Base-by-base conservation (phyloP, 371 early-diverging fungal genomes). In the Synchytrium microbalum region DNA sequence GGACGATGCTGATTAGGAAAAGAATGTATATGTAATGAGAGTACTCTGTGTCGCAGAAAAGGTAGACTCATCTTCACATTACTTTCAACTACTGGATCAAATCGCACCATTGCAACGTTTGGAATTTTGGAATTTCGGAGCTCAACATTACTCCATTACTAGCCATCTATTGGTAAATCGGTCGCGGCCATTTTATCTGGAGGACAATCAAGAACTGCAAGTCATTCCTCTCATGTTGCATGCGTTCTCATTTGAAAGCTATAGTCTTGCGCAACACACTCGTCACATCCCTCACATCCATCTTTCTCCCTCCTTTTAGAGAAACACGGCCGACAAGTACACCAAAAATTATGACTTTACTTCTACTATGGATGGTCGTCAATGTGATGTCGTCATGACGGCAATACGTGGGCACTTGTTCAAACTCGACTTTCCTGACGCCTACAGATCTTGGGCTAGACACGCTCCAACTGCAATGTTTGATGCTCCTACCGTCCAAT, bases 401-500 rank as follows among this genome's bases (percentile, higher is more conserved):
- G 80, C 90, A 0, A 80, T 97, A 0, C 61, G 77, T 2, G 98
- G 98, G 2, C 98, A 98, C 67, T 51, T 96, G 0, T 68, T 77
- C 33, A 74, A 74, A 26, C 23, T 79, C 0, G 87, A 90, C 32
- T 96, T 98, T 69, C 74, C 79, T 0, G 64, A 60, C 0, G 72
- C 77, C 16, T 81, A 81, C 59, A 69, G 64, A 59, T 69, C 68
- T 8, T 95, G 96, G 96, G 2, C 64, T 0, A 57, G 67, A 25
- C 79, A 75, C 61, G 70, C 81, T 2, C 82, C 88, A 2, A 74
- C 69, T 0, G 64, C 71, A 3, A 72, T 95, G 16, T 96, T 94
- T 67, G 76, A 84, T 0, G 82, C 84, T 0, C 79, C 81, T 0
- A 73, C 87, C 1, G 59, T 72, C 23, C 82, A 79, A 32, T 31